Evolutionary conservation across 202 grass and related monocot species (phyloP), one percentile per base, ranked within the genome.

Genomic region (Panicum virgatum): DNA sequence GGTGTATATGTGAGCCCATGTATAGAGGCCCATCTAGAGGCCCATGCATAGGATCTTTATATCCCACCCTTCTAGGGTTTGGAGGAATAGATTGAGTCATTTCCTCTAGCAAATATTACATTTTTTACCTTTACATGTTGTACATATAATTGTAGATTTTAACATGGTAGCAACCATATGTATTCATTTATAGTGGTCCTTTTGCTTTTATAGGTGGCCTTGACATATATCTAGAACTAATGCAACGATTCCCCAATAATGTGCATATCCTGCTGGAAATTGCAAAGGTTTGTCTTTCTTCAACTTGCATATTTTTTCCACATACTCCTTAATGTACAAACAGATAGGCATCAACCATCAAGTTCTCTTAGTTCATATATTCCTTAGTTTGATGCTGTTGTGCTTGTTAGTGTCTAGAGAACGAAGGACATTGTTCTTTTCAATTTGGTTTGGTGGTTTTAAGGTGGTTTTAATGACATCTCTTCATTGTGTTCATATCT

Each of bases 241-340:
- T 92, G 83, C 91, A 92, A 69, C 82, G 93, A 23, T 98, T 91
- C 89, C 92, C 96, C 57, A 98, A 90, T 69, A 98, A 98, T 73
- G 87, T 95, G 69, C 92, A 95, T 81, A 90, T 98, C 73, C 86
- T 98, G 65, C 57, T 98, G 80, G 96, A 98, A 91, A 91, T 93
- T 80, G 90, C 92, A 72, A 95, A 93, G 92, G 96, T 98, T 46
- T 84, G 22, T 63, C 30, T 80, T 75, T 78, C 54, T 68, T 76
- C 16, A 76, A 62, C 10, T 78, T 51, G 38, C 22, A 7, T 84
- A 23, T 65, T 65, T 7, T 63, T 43, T 8, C 25, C 23, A n/a
- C 56, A 66, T 56, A 53, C 13, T 70, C 65, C 32, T 71, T 34
- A 60, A 69, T 18, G 20, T 69, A 9, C 9, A 37, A 75, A 46